Conservation (phyloP, 2,329 filamentous ascomycete genomes). For the Colletotrichum sp. region DNA sequence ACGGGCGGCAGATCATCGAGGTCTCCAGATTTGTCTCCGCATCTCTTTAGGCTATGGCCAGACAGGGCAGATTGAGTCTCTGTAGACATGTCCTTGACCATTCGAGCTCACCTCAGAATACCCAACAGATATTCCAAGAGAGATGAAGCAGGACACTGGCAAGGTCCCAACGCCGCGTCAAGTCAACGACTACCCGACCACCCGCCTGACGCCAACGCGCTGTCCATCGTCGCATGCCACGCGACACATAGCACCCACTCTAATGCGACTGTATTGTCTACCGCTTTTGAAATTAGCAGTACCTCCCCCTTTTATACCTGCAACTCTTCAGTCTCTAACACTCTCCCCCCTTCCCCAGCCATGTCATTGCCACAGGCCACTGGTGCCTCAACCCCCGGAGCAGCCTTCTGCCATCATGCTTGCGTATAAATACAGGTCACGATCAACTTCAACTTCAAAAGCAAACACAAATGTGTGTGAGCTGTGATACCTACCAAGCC, state of each 20-base stretch:
- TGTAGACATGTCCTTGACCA: background rate
- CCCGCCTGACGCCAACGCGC: background rate
- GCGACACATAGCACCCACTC: too few relatives aligned
- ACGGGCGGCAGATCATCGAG: background rate
- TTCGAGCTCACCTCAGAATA: background rate
- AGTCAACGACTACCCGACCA: background rate
- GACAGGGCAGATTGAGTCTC: too few relatives aligned
- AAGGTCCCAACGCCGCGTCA: rapidly evolving
- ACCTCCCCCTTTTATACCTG: background rate
- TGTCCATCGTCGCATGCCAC: background rate
- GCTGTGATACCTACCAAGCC: too few relatives aligned
- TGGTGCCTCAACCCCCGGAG: background rate
- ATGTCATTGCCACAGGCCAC: rapidly evolving
- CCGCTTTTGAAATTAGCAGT: background rate
- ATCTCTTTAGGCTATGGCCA: background rate
- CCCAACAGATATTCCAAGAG: background rate
- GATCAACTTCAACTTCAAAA: background rate
- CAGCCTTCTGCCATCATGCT: background rate
- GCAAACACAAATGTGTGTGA: background rate
- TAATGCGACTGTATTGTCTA: background rate
- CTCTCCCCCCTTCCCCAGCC: too few relatives aligned
- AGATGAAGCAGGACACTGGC: background rate
- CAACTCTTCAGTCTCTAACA: background rate
- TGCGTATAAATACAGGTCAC: rapidly evolving
- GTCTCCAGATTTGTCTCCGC: background rate